phyloP scores from a whole-genome alignment of 768 basidiomycete species.

The Neoboletus magnificus region DNA sequence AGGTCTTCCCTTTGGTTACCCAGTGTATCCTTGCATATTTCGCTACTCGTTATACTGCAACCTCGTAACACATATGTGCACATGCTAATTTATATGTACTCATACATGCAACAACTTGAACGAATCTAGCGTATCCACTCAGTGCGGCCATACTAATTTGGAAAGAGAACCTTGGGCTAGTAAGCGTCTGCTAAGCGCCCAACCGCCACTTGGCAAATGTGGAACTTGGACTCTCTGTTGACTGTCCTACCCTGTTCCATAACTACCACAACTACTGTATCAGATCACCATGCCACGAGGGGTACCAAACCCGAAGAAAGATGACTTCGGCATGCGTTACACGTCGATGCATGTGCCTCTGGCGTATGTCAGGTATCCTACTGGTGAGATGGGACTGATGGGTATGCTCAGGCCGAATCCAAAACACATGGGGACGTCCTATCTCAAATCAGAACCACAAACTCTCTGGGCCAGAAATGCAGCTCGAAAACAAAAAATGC shows the following conservation, averaged over 20 bases:
- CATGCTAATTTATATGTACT: background rate
- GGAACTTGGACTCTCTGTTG: background rate
- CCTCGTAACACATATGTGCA: slow-evolving; percentile 22
- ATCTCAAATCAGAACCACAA: slow-evolving; percentile 74
- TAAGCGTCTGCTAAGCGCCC: no score
- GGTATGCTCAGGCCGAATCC: slow-evolving; percentile 58
- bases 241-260: background rate
- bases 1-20: background rate
- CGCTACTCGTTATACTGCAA: slow-evolving; percentile 13
- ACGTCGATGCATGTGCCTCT: slow-evolving; percentile 80
- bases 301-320: slow-evolving; percentile 73
- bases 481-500: slow-evolving; percentile 46
- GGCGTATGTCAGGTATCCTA: slow-evolving; percentile 43
- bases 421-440: slow-evolving; percentile 74
- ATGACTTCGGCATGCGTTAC: slow-evolving; percentile 79
- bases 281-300: slow-evolving; percentile 68
- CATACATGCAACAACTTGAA: background rate
- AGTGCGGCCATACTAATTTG: slow-evolving; percentile 9
- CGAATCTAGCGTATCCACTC: background rate
- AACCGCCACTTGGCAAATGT: no score
- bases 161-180: slow-evolving; percentile 3
- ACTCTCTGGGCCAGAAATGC: slow-evolving; percentile 72
- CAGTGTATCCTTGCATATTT: slow-evolving; percentile 13
- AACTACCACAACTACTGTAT: background rate
- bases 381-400: slow-evolving; percentile 11